These are phyloP conservation scores for Podaxis rugospora DNA, from an alignment of 768 basidiomycete genomes.

Conservation along the genomic window DNA sequence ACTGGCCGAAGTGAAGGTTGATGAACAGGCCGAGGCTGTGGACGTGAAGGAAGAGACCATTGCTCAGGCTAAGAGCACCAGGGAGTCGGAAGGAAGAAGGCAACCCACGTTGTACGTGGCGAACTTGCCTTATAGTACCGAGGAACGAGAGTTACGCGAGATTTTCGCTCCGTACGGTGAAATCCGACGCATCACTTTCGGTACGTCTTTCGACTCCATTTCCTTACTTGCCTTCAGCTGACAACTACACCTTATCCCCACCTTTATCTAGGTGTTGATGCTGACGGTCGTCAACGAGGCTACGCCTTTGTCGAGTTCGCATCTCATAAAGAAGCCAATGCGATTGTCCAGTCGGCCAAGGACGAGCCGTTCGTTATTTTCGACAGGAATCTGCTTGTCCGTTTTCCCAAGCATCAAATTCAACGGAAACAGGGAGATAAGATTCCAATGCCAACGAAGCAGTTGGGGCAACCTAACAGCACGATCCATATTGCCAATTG, in stretches of 20 bases:
- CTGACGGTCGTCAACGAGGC: constrained; percentile 36
- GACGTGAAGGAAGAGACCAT: not conserved
- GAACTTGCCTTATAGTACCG: constrained; percentile 48
- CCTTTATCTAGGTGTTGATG: constrained; percentile 1
- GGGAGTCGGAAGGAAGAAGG: too few relatives aligned
- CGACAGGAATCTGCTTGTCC: constrained; percentile 39
- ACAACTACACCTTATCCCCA: not conserved
- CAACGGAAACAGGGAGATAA: not conserved
- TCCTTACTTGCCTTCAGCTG: not conserved
- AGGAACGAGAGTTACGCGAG: constrained; percentile 34
- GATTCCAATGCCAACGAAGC: not conserved
- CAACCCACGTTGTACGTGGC: constrained; percentile 39
- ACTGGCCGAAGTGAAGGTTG: not conserved
- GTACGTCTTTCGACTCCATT: constrained; percentile 27
- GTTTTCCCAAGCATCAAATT: constrained; percentile 28
- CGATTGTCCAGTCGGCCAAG: constrained; percentile 27
- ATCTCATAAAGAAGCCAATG: constrained; percentile 29
- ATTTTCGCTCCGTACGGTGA: constrained; percentile 41
- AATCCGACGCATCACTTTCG: constrained; percentile 31
- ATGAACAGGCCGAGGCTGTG: not conserved
- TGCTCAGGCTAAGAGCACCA: not conserved
- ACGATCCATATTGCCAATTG: constrained; percentile 30
- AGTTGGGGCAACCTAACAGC: constrained; percentile 17
- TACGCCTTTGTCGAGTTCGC: constrained; percentile 43
- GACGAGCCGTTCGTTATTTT: constrained; percentile 46